Percentiles rank a stretch among this genome's conserved stretches.
Conservation (phyloP, 2,329 filamentous ascomycete genomes). For the Colletotrichum sp. region DNA sequence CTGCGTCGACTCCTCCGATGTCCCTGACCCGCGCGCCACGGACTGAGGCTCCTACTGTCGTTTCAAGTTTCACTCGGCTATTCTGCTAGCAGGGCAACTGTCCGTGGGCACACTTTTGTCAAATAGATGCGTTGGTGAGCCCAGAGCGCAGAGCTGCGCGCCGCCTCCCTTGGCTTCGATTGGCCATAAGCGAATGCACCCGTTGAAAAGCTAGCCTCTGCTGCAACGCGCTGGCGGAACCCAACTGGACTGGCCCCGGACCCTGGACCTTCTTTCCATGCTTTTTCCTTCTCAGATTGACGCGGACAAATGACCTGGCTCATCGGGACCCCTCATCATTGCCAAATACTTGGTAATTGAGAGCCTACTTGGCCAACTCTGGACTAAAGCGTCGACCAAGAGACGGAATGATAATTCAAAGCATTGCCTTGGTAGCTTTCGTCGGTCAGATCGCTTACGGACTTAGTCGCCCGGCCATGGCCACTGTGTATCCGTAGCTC, state of each 20-base stretch:
- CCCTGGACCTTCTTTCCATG: background rate
- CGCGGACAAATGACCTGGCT: background rate
- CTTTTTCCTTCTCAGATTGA: slow-evolving; percentile 4
- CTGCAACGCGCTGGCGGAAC: background rate
- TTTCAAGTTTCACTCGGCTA: slow-evolving; percentile 13
- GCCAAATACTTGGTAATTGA: background rate
- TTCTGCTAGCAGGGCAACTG: background rate
- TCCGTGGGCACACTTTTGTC: background rate
- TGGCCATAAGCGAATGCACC: background rate
- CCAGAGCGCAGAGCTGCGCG: background rate
- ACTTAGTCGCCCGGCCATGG: background rate
- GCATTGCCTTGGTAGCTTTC: background rate
- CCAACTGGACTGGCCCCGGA: background rate
- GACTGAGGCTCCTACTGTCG: background rate
- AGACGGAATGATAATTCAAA: background rate
- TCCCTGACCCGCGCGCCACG: background rate
- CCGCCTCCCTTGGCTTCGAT: background rate
- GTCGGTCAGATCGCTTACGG: slow-evolving; percentile 1
- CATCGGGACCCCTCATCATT: background rate
- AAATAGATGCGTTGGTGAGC: background rate
- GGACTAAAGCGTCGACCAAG: background rate
- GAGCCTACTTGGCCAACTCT: background rate
- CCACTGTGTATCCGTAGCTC: background rate
- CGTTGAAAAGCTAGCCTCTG: background rate
- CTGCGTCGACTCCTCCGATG: background rate